Evolutionary conservation across 2,329 filamentous ascomycete species (phyloP), one percentile per base, ranked within the genome.

Genomic region (Microsporum ferrugineum): DNA sequence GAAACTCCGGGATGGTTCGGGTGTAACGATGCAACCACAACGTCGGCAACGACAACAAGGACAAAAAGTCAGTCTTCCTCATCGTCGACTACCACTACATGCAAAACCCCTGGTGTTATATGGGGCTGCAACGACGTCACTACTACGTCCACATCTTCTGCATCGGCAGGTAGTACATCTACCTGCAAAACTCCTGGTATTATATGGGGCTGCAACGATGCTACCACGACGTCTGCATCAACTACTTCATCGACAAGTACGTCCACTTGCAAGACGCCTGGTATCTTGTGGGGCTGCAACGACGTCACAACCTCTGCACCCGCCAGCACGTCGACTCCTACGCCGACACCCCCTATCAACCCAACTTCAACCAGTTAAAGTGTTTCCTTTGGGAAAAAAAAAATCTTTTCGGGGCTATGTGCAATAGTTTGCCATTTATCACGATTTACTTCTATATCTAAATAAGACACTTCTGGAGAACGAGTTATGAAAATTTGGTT

Each of bases 221-320:
- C 72, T 17, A 68, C 71, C 2, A 70, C 75, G 2, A 70, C 70
- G 1, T 63, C 63, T 8, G 67, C 69, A 10, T 34, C 61, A 29
- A 62, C 66, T 1, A 12, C 38, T 5, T 2, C 38, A 41, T 62
- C 65, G 14, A n/a, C 43, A n/a, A 23, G n/a, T 23, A 47, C 38
- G 14, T 65, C 65, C 3, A 69, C 62, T 1, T 84, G 82, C 65
- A 66, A 77, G 58, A 80, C 76, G 1, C 82, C 82, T 1, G 82
- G 83, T 2, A 70, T 75, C 53, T 82, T 84, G 68, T 84, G 80
- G 78, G 82, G 82, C 3, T 84, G 82, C 66, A 71, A 75, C 64
- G 75, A 80, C 67, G 60, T 72, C 23, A 68, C 71, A 2, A 70
- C 75, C 2, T 43, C 39, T 7, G 62, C 27, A 17, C 10, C 65